These are phyloP conservation scores for Sarcocystis neurona DNA, from an alignment of 169 alveolate species.

Conservation along the genomic window DNA sequence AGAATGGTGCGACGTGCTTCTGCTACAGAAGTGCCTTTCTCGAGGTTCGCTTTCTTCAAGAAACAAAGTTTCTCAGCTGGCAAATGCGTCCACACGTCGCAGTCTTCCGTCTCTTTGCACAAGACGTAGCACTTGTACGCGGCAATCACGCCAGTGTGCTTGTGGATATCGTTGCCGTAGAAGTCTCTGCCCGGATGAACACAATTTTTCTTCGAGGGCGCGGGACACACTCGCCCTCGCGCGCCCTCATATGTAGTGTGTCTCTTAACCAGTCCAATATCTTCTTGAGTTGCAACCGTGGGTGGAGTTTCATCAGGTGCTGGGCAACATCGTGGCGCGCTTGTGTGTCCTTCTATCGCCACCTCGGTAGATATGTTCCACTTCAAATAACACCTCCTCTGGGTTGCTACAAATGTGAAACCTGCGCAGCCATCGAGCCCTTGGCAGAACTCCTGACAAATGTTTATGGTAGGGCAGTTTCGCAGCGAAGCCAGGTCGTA, in stretches of 20 bases:
- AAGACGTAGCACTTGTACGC: constrained; percentile 25
- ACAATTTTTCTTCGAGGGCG: neutral
- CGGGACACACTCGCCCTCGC: neutral
- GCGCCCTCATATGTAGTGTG: too few relatives aligned
- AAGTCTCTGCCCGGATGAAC: neutral
- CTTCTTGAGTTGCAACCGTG: neutral
- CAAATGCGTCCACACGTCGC: constrained; percentile 21
- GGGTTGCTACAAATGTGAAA: neutral
- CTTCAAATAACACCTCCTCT: neutral
- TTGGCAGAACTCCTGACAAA: neutral
- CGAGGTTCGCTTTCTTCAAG: neutral
- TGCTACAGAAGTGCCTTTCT: neutral
- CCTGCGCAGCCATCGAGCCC: neutral
- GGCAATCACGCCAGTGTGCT: neutral
- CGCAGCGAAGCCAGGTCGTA: neutral
- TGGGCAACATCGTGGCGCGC: constrained; percentile 24
- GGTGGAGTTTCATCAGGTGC: too few relatives aligned
- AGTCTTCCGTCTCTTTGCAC: neutral
- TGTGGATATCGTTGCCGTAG: neutral
- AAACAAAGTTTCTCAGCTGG: neutral
- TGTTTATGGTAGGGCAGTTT: neutral
- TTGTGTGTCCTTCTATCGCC: neutral
- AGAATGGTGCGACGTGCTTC: neutral
- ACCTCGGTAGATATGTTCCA: neutral
- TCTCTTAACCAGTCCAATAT: neutral